phyloP scores from a whole-genome alignment of 2,329 filamentous ascomycete genomes.

The Pyricularia sp. region DNA sequence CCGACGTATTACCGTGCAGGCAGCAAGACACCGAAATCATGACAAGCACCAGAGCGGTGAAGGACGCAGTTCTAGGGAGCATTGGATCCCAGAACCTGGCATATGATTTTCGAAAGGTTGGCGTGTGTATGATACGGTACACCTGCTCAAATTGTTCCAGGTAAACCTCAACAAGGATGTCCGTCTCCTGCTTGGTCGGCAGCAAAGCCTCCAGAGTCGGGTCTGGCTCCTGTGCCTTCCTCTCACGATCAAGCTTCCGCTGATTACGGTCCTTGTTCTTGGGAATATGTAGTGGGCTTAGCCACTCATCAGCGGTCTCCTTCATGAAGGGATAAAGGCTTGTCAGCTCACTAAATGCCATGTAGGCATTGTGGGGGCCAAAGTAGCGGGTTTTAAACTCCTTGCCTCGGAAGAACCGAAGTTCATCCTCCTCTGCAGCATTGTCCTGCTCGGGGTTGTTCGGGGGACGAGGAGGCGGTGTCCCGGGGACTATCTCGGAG shows the following conservation, averaged over 20 bases:
- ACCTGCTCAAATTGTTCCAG: constrained; percentile 25
- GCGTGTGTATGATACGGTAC: constrained; percentile 42
- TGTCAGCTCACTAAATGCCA: constrained; percentile 44
- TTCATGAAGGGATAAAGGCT: constrained; percentile 49
- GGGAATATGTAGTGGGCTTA: constrained; percentile 43
- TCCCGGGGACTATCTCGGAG: constrained; percentile 14
- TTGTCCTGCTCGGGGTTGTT: constrained; percentile 16
- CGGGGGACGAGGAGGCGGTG: constrained; percentile 13
- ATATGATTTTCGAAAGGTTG: constrained; percentile 42
- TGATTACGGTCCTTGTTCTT: constrained; percentile 40
- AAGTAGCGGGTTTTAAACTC: constrained; percentile 48
- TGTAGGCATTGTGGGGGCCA: constrained; percentile 46
- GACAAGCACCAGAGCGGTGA: constrained; percentile 44
- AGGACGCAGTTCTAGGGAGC: constrained; percentile 33
- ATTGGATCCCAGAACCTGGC: constrained; percentile 38
- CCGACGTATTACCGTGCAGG: constrained; percentile 35
- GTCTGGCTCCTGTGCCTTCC: constrained; percentile 33
- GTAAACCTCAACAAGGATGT: constrained; percentile 20
- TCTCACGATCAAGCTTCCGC: constrained; percentile 38
- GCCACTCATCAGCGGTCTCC: constrained; percentile 48
- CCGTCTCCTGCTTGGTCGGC: constrained; percentile 19
- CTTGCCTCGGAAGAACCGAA: constrained; percentile 44
- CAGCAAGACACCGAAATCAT: constrained; percentile 49
- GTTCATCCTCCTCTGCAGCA: constrained; percentile 34
- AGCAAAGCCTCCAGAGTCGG: constrained; percentile 34